Conservation (phyloP, 2,329 filamentous ascomycete genomes). For the Helicocarpus griseus region DNA sequence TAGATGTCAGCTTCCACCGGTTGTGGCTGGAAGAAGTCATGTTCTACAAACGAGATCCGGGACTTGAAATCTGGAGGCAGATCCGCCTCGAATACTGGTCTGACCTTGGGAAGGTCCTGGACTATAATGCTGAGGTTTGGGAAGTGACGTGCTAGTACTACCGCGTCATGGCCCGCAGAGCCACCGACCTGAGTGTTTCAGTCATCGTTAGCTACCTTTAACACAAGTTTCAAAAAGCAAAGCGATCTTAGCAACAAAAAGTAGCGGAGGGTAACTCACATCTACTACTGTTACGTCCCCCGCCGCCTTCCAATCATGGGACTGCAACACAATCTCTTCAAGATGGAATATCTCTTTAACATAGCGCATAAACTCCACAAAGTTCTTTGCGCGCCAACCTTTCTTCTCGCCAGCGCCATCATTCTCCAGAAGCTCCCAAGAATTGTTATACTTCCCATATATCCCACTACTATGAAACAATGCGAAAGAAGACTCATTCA, state of each 20-base stretch:
- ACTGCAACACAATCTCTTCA: conserved; percentile 7
- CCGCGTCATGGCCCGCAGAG: conserved; percentile 7
- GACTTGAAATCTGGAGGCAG: conserved; percentile 6
- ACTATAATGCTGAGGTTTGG: conserved; percentile 17
- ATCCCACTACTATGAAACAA: conserved; percentile 4
- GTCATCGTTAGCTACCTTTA: neutral
- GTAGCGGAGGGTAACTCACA: neutral
- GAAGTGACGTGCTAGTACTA: conserved; percentile 9
- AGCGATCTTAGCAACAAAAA: neutral
- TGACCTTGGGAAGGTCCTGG: conserved; percentile 12
- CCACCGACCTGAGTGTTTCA: conserved; percentile 11
- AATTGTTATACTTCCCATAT: conserved; percentile 12
- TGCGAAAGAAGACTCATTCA: conserved; percentile 4
- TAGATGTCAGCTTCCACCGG: conserved; percentile 48
- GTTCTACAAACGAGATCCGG: conserved; percentile 32
- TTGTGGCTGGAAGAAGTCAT: conserved; percentile 52
- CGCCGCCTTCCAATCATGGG: conserved; percentile 8
- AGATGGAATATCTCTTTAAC: conserved; percentile 8
- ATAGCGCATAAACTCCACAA: conserved; percentile 5
- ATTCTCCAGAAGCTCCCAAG: conserved; percentile 24
- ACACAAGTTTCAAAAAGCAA: neutral
- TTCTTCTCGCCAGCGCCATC: conserved; percentile 18
- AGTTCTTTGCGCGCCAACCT: conserved; percentile 2
- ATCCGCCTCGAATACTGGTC: neutral
- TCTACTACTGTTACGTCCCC: conserved; percentile 10